Conservation (phyloP, 2,329 filamentous ascomycete genomes). For the Stemphylium vesicarium region DNA sequence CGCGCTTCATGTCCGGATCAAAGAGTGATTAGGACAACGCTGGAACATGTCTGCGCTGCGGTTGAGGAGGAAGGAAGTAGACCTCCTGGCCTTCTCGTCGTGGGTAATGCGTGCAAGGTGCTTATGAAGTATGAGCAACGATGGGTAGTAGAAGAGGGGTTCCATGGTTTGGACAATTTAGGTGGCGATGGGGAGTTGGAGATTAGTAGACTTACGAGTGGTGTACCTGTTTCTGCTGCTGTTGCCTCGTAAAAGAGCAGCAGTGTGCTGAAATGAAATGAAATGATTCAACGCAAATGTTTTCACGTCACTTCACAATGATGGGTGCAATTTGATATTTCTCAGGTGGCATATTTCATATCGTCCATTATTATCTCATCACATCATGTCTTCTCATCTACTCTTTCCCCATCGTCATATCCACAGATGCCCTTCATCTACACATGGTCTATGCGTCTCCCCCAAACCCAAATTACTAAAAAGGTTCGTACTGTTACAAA, state of each 20-base stretch:
- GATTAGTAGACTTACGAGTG: slow-evolving; percentile 20
- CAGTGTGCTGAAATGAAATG: not conserved
- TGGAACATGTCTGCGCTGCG: slow-evolving; percentile 78
- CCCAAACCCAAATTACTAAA: not conserved
- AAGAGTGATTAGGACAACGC: slow-evolving; percentile 85
- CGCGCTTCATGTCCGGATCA: slow-evolving; percentile 94
- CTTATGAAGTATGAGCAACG: slow-evolving; percentile 67
- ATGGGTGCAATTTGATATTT: not conserved
- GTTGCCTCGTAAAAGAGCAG: slow-evolving; percentile 7
- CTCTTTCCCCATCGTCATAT: not conserved
- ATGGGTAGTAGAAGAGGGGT: slow-evolving; percentile 90
- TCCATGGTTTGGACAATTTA: slow-evolving; percentile 69
- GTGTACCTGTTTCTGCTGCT: slow-evolving; percentile 14
- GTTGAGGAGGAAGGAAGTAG: slow-evolving; percentile 88
- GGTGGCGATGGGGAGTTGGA: slow-evolving; percentile 31
- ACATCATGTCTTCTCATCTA: not conserved
- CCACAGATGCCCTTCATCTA: not conserved
- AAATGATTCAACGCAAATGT: not conserved
- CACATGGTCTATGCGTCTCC: not conserved
- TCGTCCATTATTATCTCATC: not conserved
- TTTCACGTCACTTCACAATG: too few relatives aligned
- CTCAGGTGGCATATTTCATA: not conserved
- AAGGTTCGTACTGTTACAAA: not conserved
- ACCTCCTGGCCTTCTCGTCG: slow-evolving; percentile 86
- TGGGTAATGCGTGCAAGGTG: slow-evolving; percentile 83